Base-by-base conservation (phyloP, 306 rosid genomes). In the Morella rubra region DNA sequence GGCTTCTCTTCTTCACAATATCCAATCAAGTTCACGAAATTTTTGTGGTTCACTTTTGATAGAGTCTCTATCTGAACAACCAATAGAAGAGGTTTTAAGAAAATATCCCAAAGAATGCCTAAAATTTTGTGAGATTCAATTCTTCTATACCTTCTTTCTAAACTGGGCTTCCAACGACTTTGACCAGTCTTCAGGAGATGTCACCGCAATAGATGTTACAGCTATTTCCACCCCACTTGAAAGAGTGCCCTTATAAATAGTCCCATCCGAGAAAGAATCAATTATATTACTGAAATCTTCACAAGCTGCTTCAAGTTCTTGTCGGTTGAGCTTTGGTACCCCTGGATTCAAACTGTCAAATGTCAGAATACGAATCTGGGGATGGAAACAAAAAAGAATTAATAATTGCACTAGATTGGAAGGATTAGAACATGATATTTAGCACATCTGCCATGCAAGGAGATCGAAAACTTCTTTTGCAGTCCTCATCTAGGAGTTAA, bases 141-240 rank as follows among this genome's bases (percentile, higher is more conserved):
- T 72, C 69, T 8, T 59, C 53, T 50, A 2, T 85, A 92, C 98
- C 97, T 92, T 89, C 68, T 86, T 84, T 74, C 95, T 83, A 80
- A 92, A 95, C 69, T 82, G 90, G 40, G 81, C 81, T 85, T 90
- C 92, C 88, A 85, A 76, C 55, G 37, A 61, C 76, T 92, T 92
- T 18, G 97, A 83, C 97, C 98, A 92, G 62, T 87, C 75, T 79
- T 68, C 45, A n/a, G 85, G 71, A 58, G 89, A 85, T 60, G 84
- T 85, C 53, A 78, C 85, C 49, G 85, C 81, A 81, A 80, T 79
- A 4, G 88, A 88, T 50, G 88, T 85, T 55, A 95, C 98, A 42
- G 97, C 97, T 69, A 95, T 95, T 88, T 95, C 98, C 77, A 95
- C 95, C 83, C 97, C 98, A 59, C 91, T 92, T 4, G 98, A 95